A percentile compares a stretch with the other conserved stretches of the same genome.
Conservation (phyloP, 2,329 filamentous ascomycete species). For the Cryphonectria parasitica region DNA sequence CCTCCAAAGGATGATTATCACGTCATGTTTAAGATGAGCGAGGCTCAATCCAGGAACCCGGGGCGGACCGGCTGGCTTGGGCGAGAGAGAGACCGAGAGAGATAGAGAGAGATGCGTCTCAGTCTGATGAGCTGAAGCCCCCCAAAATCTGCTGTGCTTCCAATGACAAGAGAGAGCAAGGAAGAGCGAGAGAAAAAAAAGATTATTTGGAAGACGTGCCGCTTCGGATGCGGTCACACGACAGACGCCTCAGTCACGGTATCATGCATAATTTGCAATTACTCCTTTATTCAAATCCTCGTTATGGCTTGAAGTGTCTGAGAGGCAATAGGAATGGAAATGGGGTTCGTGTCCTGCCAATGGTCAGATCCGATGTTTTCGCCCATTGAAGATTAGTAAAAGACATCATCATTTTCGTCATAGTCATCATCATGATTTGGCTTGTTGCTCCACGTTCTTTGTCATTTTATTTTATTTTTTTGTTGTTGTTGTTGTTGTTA, state of each 20-base stretch:
- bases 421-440: not conserved
- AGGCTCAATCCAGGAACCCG: not conserved
- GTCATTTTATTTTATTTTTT: not conserved
- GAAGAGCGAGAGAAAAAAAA: no score
- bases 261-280: not conserved
- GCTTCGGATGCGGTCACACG: not conserved
- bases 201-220: not conserved
- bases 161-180: not conserved
- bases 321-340: not conserved
- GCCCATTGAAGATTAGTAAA: not conserved
- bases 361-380: not conserved
- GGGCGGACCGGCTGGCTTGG: not conserved
- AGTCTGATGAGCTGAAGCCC: not conserved
- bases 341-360: not conserved
- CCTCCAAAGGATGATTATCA: not conserved
- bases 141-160: not conserved
- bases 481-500: not conserved
- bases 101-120: not conserved
- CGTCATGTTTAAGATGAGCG: not conserved
- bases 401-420: not conserved
- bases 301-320: not conserved
- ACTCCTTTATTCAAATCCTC: not conserved
- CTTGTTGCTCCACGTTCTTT: not conserved
- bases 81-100: not conserved
- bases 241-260: not conserved